Base-by-base conservation (phyloP, 441 rosid species). In the Populus hybrid region DNA sequence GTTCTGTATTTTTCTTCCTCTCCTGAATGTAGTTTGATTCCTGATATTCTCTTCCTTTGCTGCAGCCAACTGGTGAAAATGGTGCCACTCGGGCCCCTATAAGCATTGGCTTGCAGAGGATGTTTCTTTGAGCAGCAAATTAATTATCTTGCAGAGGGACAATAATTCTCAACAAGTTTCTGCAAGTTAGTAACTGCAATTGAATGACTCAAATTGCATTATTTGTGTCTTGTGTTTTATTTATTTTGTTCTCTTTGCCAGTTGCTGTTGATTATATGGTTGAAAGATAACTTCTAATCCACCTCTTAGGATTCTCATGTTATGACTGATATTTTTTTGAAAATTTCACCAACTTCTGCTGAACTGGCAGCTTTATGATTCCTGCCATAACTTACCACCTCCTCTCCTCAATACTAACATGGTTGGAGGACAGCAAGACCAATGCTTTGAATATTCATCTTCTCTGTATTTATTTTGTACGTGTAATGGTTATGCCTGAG, bases 41-140 rank as follows among this genome's bases (percentile, higher is more conserved):
- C 42, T 14, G 32, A 30, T 2, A 23, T 64, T 24, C 38, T 40
- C 67, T 75, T 36, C 28, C 32, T 79, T 72, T 30, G 65, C 40
- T 83, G 81, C 86, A 95, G 98, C 99, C 99, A 75, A 93, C 96
- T 70, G 98, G 97, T 69, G 98, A 94, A 87, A 93, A 92, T 84
- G 99, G 98, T 79, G 99, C 96, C 77, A 95, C 99, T 64, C 90
- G 98, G 18, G 92, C 97, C 80, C 98, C 98, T 42, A 93, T 93
- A 81, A 75, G 86, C 67, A 83, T 92, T 82, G 97, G 90, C 77
- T 88, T 94, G 74, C 76, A 61, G 42, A 88, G 88, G 99, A 93
- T 83, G 34, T 70, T 83, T 90, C 98, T 59, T 79, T 95, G 78
- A 93, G 87, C 78, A 85, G 89, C 89, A 94, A 90, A 73, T 86